phyloP scores from a whole-genome alignment of 1,139 yeast genomes.

The Magnusiomyces starmeri region DNA sequence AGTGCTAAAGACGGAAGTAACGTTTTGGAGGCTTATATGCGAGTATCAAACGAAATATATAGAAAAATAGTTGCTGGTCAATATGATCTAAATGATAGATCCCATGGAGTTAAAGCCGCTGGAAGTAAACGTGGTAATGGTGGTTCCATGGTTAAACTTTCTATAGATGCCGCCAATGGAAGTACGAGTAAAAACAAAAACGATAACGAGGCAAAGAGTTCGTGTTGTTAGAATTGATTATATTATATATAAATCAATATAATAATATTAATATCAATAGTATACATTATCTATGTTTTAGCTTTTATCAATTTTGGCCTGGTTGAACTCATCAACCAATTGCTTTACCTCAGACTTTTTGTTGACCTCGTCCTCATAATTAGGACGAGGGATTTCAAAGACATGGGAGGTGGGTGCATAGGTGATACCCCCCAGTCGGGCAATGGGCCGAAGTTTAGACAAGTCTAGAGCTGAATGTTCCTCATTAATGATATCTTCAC shows the following conservation, averaged over 20 bases:
- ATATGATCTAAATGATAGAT: slow-evolving; percentile 29
- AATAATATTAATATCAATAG: too few relatives aligned
- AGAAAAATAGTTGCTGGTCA: slow-evolving; percentile 31
- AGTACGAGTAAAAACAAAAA: not conserved
- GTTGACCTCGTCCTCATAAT: slow-evolving; percentile 26
- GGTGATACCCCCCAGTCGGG: slow-evolving; percentile 50
- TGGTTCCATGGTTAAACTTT: slow-evolving; percentile 22
- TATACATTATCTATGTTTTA: too few relatives aligned
- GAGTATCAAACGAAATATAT: slow-evolving; percentile 64
- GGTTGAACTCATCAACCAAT: too few relatives aligned
- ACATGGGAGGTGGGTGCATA: slow-evolving; percentile 42
- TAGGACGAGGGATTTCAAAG: slow-evolving; percentile 42
- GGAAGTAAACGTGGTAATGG: slow-evolving; percentile 9
- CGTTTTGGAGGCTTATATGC: slow-evolving; percentile 82
- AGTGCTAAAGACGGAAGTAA: slow-evolving; percentile 85
- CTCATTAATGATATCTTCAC: slow-evolving; percentile 48
- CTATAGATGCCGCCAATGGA: slow-evolving; percentile 16
- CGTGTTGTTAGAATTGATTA: slow-evolving; percentile 1
- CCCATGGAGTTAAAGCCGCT: slow-evolving; percentile 28
- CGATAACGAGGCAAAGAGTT: not conserved
- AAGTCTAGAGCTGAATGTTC: slow-evolving; percentile 40
- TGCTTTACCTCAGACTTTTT: slow-evolving; percentile 16
- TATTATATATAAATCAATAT: not conserved
- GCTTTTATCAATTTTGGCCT: too few relatives aligned
- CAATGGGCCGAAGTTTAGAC: slow-evolving; percentile 46